Evolutionary conservation across 2,329 filamentous ascomycete species (phyloP), one percentile per base, ranked within the genome.

Genomic region (Pseudogymnoascus sp.): DNA sequence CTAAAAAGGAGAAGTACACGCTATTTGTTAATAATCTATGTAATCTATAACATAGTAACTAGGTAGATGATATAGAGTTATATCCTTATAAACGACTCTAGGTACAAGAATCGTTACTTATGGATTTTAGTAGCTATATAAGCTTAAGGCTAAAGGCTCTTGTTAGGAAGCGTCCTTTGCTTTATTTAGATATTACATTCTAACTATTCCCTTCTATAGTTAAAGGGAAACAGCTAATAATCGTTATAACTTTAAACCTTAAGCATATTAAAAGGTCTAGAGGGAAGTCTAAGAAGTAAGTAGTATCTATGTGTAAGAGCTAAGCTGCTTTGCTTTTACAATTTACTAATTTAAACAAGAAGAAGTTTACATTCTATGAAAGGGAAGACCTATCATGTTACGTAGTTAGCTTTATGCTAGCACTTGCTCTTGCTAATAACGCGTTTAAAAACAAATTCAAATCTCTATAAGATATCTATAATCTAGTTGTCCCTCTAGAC

Each of bases 171-270:
- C 53, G 33, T 42, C 40, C 63, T 26, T 62, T 72, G 40, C 66
- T 65, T 2, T 73, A 73, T 40, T 50, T 67, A 63, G 65, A 72
- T 63, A 66, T 73, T 38, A 64, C 70, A 61, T 71, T 73, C 40
- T 59, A 71, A 53, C 26, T 73, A 3, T 71, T 73, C 42, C 68
- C 67, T 26, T 64, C 66, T 60, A 60, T 38, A 3, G 53, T 63
- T 36, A 67, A 65, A 62, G 66, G 66, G 23, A 44, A 44, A 21
- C 67, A 57, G 50, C 63, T 66, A 13, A 63, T 67, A 50, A 47
- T 72, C 62, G 61, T 62, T n/a, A 59, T 72, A n/a, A 66, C 62
- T 15, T 62, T 71, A 61, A 70, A 69, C 63, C 65, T 73, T 2
- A 65, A 69, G 59, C 57, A 69, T 28, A 67, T 71, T n/a, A 73